Base-by-base conservation (phyloP, 2,329 filamentous ascomycete genomes). In the Fusarium buxicola region DNA sequence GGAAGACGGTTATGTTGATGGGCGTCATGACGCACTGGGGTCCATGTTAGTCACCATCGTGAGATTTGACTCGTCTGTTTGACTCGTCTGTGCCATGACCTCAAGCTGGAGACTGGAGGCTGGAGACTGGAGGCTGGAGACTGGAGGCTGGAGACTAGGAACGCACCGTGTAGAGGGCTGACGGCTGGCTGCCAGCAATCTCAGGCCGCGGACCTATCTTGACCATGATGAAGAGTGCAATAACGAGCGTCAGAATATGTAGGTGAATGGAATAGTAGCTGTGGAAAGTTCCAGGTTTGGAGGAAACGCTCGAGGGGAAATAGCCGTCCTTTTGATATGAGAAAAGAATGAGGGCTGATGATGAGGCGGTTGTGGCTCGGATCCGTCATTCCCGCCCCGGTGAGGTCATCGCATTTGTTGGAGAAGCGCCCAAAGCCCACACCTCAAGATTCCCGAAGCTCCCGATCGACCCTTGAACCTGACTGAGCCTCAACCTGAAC, bases 1-100 rank as follows among this genome's bases (percentile, higher is more conserved):
- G 73, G 75, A 91, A 90, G 18, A 86, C 84, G 46, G 86, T 78
- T 72, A 90, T 85, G 63, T 86, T 81, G 60, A 91, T 65, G 8
- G 89, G 88, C 0, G 87, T 89, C 75, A 89, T 80, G 65, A 91
- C 65, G 16, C 79, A 51, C 81, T 84, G 55, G 31, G 34, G 27
- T 24, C 21, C 21, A 13, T 51, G 65, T 68, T 35, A 66, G 55
- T 40, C 36, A 38, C 39, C 36, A 47, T 53, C 13, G 46, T 18
- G 38, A 55, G 31, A 31, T 31, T 35, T 24, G n/a, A n/a, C 28
- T 44, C 11, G 4, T 38, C n/a, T 53, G n/a, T n/a, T n/a, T n/a
- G n/a, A n/a, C n/a, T n/a, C n/a, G 16, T 48, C 24, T 44, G 32
- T 34, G 21, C 24, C 24, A 40, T 13, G 13, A 32, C 28, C 24